phyloP scores from a whole-genome alignment of 306 rosid genomes.

The Lathyrus aphaca region DNA sequence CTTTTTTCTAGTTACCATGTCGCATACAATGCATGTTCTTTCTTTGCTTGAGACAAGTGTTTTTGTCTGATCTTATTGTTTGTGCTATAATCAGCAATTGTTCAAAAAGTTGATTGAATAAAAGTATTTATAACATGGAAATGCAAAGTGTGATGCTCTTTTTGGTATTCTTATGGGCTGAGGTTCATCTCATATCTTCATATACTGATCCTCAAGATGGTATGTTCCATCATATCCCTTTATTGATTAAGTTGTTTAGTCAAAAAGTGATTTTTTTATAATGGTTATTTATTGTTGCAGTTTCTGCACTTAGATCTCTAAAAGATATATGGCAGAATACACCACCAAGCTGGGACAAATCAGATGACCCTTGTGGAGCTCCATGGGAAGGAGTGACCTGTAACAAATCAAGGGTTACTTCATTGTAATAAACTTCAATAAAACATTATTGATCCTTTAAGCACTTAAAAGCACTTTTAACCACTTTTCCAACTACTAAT shows the following conservation, averaged over 20 bases:
- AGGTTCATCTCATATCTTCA: slow-evolving; percentile 50
- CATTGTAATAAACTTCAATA: slow-evolving; percentile 59
- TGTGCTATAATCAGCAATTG: slow-evolving; percentile 26
- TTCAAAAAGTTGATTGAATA: slow-evolving; percentile 19
- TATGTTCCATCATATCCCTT: slow-evolving; percentile 34
- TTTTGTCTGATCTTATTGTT: slow-evolving; percentile 21
- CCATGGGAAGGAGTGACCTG: slow-evolving; percentile 93
- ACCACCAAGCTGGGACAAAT: slow-evolving; percentile 86
- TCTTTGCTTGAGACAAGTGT: slow-evolving; percentile 8
- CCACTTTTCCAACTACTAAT: slow-evolving; percentile 16
- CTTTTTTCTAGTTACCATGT: background rate
- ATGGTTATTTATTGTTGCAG: slow-evolving; percentile 52
- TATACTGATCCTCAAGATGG: slow-evolving; percentile 66
- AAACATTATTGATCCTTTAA: background rate
- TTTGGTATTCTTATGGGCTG: slow-evolving; percentile 54
- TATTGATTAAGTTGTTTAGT: background rate
- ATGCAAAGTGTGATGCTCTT: slow-evolving; percentile 46
- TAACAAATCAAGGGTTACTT: slow-evolving; percentile 74
- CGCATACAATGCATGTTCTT: slow-evolving; percentile 32
- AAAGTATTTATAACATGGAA: slow-evolving; percentile 45
- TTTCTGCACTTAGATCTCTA: slow-evolving; percentile 59
- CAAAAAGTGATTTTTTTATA: background rate
- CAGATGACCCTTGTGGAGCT: slow-evolving; percentile 76
- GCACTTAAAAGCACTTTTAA: background rate
- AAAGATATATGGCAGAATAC: slow-evolving; percentile 60